Evolutionary conservation across 1,284 basidiomycete genomes (phyloP).

Genomic region (Rhodotorula sp.): DNA sequence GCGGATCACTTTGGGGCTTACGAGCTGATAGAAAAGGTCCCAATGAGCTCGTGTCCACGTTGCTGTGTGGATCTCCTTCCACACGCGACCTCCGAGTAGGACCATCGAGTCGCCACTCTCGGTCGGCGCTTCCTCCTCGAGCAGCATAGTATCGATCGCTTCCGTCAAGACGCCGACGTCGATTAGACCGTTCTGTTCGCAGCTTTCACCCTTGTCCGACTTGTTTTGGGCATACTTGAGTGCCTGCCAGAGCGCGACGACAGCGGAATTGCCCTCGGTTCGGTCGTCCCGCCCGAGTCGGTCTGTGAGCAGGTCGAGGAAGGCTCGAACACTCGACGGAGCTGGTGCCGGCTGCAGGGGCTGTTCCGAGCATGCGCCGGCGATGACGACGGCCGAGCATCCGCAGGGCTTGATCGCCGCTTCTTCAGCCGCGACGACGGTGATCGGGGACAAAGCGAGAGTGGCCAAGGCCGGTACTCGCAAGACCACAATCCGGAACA

Average conservation of each 20-base stretch:
- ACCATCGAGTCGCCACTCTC: slow-evolving; percentile 3
- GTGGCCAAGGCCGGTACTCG: slow-evolving; percentile 25
- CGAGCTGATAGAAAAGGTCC: slow-evolving; percentile 43
- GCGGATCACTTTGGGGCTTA: background rate
- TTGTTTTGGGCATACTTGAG: slow-evolving; percentile 27
- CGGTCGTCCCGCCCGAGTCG: background rate
- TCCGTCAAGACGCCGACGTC: slow-evolving; percentile 28
- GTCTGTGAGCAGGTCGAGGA: slow-evolving; percentile 29
- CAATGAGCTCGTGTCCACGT: slow-evolving; percentile 28
- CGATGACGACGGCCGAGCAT: background rate
- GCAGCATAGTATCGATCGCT: slow-evolving; percentile 19
- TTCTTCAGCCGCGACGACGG: too few species aligned
- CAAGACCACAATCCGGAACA: slow-evolving; percentile 36
- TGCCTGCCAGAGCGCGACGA: slow-evolving; percentile 26
- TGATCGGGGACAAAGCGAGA: slow-evolving; percentile 7
- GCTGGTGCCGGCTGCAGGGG: too few species aligned
- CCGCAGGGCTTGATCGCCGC: background rate
- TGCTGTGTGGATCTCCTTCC: slow-evolving; percentile 8
- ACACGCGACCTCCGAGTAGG: slow-evolving; percentile 39
- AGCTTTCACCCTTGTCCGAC: background rate
- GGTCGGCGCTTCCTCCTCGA: background rate
- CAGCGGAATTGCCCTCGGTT: background rate
- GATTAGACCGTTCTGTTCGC: slow-evolving; percentile 14
- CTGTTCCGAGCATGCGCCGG: background rate
- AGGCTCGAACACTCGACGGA: slow-evolving; percentile 1